Evolutionary conservation across 371 early-diverging fungal species (phyloP).

Genomic region (Syncephalastrum sp.): DNA sequence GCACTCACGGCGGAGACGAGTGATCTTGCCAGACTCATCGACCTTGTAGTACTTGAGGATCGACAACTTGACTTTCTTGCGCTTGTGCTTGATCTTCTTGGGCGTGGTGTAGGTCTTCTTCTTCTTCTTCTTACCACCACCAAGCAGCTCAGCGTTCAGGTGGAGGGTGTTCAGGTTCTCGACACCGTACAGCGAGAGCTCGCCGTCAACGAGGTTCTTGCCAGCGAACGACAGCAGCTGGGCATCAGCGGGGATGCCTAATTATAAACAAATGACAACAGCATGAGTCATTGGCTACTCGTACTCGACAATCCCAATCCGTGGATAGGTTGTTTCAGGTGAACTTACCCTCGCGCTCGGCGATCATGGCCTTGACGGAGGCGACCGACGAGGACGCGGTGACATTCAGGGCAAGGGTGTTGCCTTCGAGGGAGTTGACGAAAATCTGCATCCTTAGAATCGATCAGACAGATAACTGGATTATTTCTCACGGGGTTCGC

Average conservation of each 20-base stretch:
- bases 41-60: conserved; percentile 98
- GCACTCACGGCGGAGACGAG: conserved; percentile 97
- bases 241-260: conserved; percentile 88
- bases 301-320: too few species aligned
- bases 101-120: conserved; percentile 99
- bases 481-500: conserved; percentile 11
- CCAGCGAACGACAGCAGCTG: conserved; percentile 94
- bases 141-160: conserved; percentile 69
- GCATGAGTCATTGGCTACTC: too few species aligned
- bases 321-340: neutral
- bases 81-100: conserved; percentile 99
- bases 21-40: conserved; percentile 95
- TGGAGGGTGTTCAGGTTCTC: conserved; percentile 91
- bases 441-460: conserved; percentile 75
- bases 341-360: conserved; percentile 80
- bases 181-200: conserved; percentile 78
- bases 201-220: conserved; percentile 87
- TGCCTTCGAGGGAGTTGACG: conserved; percentile 86
- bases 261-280: neutral
- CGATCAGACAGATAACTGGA: conserved; percentile 24
- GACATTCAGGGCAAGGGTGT: conserved; percentile 88
- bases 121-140: conserved; percentile 98
- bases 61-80: conserved; percentile 97
- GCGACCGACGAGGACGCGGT: conserved; percentile 75
- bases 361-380: conserved; percentile 87